Evolutionary conservation across 2,329 filamentous ascomycete genomes (phyloP).

Genomic region (Colletotrichum kahawae): DNA sequence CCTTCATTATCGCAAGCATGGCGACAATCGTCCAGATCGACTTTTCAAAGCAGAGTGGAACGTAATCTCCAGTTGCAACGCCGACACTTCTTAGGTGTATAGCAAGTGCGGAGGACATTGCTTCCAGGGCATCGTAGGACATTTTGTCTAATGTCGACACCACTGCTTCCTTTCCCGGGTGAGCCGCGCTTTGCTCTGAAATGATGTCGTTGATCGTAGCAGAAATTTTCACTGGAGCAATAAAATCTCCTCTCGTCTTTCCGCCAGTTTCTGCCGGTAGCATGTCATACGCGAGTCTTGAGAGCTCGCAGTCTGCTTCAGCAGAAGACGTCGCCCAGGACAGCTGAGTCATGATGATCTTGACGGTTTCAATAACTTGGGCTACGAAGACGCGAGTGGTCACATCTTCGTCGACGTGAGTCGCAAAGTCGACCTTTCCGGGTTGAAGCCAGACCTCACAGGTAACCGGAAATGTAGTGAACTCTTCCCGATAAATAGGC

Average conservation of each 20-base stretch:
- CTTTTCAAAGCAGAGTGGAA: slow-evolving; percentile 14
- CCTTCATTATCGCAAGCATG: slow-evolving; percentile 8
- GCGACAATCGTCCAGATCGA: slow-evolving; percentile 9
- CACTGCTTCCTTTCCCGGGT: background rate
- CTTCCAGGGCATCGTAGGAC: background rate
- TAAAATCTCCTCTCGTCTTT: too few species aligned
- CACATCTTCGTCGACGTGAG: slow-evolving; percentile 8
- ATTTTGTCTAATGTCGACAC: background rate
- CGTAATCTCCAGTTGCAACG: background rate
- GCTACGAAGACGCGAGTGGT: slow-evolving; percentile 7
- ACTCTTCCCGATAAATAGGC: slow-evolving; percentile 12
- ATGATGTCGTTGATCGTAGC: background rate
- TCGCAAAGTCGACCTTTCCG: slow-evolving; percentile 1
- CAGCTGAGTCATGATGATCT: slow-evolving; percentile 1
- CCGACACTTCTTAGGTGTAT: background rate
- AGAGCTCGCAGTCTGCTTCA: background rate
- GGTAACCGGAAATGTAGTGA: slow-evolving; percentile 13
- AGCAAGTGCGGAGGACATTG: background rate
- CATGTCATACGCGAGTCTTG: background rate
- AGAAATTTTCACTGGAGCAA: background rate
- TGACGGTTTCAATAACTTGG: background rate
- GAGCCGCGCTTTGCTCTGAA: background rate
- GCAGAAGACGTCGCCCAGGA: background rate
- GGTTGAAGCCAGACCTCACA: slow-evolving; percentile 9
- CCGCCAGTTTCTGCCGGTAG: background rate